Evolutionary conservation across 495 filamentous ascomycete species (phyloP).

Genomic region (Aspergillus avenaceus): DNA sequence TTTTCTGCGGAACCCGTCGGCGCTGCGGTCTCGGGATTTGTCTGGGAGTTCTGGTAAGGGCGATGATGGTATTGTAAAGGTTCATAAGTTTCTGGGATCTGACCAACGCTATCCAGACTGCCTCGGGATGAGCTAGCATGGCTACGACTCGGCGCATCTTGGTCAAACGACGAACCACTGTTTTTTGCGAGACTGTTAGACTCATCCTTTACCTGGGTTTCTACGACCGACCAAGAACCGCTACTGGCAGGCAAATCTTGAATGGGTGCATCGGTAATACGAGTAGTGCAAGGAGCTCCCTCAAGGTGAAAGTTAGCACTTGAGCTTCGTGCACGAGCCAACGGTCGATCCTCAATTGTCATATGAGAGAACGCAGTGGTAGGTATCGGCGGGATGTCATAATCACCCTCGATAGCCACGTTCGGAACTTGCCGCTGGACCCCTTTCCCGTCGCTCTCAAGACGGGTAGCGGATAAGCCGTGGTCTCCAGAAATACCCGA

Average conservation of each 20-base stretch:
- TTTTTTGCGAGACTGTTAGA: constrained; percentile 16
- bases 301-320: constrained; percentile 37
- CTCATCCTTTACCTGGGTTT: constrained; percentile 24
- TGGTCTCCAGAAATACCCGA: constrained; percentile 21
- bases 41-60: constrained; percentile 23
- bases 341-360: constrained; percentile 31
- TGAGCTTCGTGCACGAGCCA: constrained; percentile 37
- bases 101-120: constrained; percentile 36
- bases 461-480: constrained; percentile 35
- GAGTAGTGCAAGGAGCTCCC: constrained; percentile 30
- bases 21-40: constrained; percentile 9
- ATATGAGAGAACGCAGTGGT: constrained; percentile 24
- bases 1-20: constrained; percentile 20
- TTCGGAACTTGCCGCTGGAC: constrained; percentile 30
- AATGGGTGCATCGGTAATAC: constrained; percentile 7
- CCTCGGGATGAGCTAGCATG: constrained; percentile 34
- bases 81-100: constrained; percentile 34
- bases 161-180: constrained; percentile 25
- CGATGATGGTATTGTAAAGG: constrained; percentile 51
- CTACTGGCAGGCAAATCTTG: constrained; percentile 36
- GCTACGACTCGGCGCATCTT: constrained; percentile 16
- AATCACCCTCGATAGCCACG: constrained; percentile 28
- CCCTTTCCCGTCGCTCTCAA: constrained; percentile 33
- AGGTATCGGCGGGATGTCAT: constrained; percentile 20
- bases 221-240: constrained; percentile 39